phyloP scores from a whole-genome alignment of 2,329 filamentous ascomycete genomes.

The Xylariaceae sp. region DNA sequence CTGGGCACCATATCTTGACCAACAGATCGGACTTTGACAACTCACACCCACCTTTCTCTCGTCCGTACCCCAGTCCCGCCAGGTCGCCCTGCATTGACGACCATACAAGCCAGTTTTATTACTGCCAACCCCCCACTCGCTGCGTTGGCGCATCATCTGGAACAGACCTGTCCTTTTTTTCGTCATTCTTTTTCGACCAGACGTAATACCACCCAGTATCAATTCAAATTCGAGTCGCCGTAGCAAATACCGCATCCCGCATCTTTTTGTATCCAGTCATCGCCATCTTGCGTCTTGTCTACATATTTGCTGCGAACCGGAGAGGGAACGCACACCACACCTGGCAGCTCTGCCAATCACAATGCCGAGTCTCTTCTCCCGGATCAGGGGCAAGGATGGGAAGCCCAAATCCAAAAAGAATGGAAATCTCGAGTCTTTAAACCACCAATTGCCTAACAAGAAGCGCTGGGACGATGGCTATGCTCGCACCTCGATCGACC shows the following conservation, averaged over 20 bases:
- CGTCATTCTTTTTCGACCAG: constrained; percentile 18
- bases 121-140: constrained; percentile 22
- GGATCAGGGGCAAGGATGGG: constrained; percentile 72
- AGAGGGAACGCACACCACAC: no score
- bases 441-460: constrained; percentile 57
- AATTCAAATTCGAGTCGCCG: not conserved
- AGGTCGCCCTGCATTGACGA: constrained; percentile 24
- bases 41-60: constrained; percentile 10
- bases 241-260: constrained; percentile 2
- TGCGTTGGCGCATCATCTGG: constrained; percentile 20
- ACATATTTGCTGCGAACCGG: no score
- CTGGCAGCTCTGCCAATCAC: constrained; percentile 22
- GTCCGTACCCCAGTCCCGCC: constrained; percentile 12
- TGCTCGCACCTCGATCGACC: constrained; percentile 73
- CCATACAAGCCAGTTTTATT: constrained; percentile 26
- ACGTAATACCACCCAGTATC: constrained; percentile 12
- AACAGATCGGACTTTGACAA: constrained; percentile 13
- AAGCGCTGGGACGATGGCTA: constrained; percentile 87
- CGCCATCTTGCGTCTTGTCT: no score
- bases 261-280: constrained; percentile 8
- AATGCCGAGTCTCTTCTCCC: constrained; percentile 59
- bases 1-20: constrained; percentile 2
- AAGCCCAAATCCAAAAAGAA: constrained; percentile 64
- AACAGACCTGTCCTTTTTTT: constrained; percentile 16
- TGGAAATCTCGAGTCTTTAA: constrained; percentile 45